Evolutionary conservation across 2,329 filamentous ascomycete species (phyloP), one percentile per base, ranked within the genome.

Genomic region (Pseudopithomyces maydicus): DNA sequence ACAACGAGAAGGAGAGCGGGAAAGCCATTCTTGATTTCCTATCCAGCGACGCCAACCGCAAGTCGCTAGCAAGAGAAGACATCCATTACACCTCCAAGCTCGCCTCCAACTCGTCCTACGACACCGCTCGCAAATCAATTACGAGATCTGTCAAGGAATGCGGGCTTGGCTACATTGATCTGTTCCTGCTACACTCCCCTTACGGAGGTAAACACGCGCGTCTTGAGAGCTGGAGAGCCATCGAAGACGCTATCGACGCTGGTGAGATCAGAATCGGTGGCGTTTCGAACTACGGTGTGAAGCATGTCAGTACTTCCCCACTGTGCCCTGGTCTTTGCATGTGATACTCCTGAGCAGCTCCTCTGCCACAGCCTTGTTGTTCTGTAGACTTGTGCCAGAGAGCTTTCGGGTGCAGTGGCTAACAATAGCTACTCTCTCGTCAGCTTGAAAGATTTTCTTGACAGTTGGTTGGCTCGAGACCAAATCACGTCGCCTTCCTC

Each of bases 71-170:
- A 61, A 84, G 91, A 5, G 84, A 88, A 55, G 87, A 93, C 67
- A 80, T 95, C 52, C 91, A 91, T 75, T 93, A 91, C 73, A 95
- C 91, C 0, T 89, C 88, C 35, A 96, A 95, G 78, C 82, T 95
- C 14, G 86, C 86, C 1, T 86, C 82, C 56, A 90, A 88, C 69
- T 81, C 81, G 1, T 82, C 83, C 4, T 94, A 93, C 73, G 83
- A 89, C n/a, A 78, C 80, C 3, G 90, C 90, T 22, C 83, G 88
- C 48, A 79, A 78, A 58, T 87, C 88, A 0, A 90, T 95, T 61
- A 85, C 81, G 59, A 73, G 84, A 70, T 89, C 85, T 29, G 80
- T 92, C 3, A 81, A 85, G 45, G 83, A 84, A 54, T 87, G 85
- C 22, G 88, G 86, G 0, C 76, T 93, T 29, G 89, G 86, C 0